Conservation (phyloP, 352 stramenopile genomes). For the Globisporangium nunn region DNA sequence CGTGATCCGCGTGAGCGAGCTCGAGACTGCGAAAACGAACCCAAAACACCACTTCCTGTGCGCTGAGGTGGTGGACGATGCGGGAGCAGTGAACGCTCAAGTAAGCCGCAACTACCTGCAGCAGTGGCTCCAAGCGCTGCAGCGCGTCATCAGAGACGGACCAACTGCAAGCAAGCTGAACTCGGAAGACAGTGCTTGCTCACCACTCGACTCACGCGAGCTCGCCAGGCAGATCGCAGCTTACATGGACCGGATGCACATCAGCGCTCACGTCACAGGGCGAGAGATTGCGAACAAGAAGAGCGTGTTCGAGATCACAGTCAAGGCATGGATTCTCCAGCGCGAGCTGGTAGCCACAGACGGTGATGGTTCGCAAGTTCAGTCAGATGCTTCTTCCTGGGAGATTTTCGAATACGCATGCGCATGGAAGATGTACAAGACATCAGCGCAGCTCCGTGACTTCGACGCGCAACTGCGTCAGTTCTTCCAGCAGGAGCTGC, state of each 20-base stretch:
- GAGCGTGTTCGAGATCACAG: constrained; percentile 41
- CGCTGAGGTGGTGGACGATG: constrained; percentile 23
- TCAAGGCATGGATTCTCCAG: constrained; percentile 57
- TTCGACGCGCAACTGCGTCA: constrained; percentile 50
- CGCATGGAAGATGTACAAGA: constrained; percentile 41
- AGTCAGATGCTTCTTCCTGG: constrained; percentile 21
- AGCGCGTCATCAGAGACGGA: constrained; percentile 2
- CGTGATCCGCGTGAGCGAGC: constrained; percentile 50
- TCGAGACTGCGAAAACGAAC: constrained; percentile 14
- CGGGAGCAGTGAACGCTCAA: constrained; percentile 13
- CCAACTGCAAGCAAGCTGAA: not conserved
- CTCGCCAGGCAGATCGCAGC: constrained; percentile 31
- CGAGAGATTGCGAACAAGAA: constrained; percentile 17
- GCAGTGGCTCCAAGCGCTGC: constrained; percentile 45
- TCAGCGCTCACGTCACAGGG: constrained; percentile 32
- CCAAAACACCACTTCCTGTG: constrained; percentile 54
- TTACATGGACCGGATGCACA: constrained; percentile 46
- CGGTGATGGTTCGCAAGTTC: not conserved
- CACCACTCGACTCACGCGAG: constrained; percentile 22
- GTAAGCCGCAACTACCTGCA: constrained; percentile 38
- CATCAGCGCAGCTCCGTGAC: constrained; percentile 31
- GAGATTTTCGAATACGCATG: constrained; percentile 64
- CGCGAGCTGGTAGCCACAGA: constrained; percentile 32
- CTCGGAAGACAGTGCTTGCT: not conserved
- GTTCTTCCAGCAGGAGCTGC: constrained; percentile 33